Base-by-base conservation (phyloP, 441 rosid genomes). In the Theobroma grandiflorum region DNA sequence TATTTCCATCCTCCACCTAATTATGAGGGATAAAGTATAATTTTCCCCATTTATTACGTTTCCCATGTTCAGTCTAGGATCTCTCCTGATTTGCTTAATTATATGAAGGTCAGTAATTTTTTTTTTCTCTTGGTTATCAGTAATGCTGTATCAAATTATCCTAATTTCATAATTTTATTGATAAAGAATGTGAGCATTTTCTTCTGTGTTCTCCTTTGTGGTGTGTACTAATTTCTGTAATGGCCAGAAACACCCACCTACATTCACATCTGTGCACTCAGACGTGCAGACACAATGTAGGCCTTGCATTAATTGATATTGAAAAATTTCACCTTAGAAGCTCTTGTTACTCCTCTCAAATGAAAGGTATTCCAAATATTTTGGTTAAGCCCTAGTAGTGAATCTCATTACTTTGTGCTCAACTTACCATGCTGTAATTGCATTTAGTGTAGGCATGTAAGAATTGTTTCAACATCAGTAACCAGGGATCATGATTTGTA, bases 341-440 rank as follows among this genome's bases (percentile, higher is more conserved):
- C 37, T 11, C 16, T 4, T 11, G 65, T 33, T 61, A 61, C 18
- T 61, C 18, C 65, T 58, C 22, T 58, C 37, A 31, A 12, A 61
- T 61, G 65, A 31, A 33, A 11, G 12, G 31, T 31, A 31, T 31
- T 40, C 31, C 31, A 26, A 26, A 26, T 26, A 26, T 26, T 26
- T 26, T 26, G 31, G 31, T 43, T 40, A 66, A 40, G 33, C 71
- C 33, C 3, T 10, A 40, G 31, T 40, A 38, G 14, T 66, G 71
- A n/a, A 66, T 37, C 50, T 66, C 15, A 10, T 66, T 38, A 40
- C 16, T 16, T 4, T 66, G 31, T 40, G 15, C 8, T 20, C 15
- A 40, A 66, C 15, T 66, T 66, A 26, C 49, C 40, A 66, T 66
- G 71, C 10, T 66, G 40, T 66, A 66, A 66, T 16, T 66, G 71